Evolutionary conservation across 805 yeast species (phyloP).

Genomic region (Wickerhamomyces ciferrii): DNA sequence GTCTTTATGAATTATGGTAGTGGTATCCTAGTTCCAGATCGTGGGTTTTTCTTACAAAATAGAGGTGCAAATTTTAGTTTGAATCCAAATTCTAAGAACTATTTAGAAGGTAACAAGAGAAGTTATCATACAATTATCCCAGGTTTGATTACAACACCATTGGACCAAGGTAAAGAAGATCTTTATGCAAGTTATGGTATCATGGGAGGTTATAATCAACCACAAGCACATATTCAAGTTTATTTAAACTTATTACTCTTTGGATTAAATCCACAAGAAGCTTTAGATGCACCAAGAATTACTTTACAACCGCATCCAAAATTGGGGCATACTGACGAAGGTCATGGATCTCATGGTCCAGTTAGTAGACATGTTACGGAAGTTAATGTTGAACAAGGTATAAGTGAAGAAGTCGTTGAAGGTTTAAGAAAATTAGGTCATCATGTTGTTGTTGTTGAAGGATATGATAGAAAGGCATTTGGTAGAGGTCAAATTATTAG

Average conservation of each 20-base stretch:
- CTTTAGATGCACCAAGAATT: constrained; percentile 71
- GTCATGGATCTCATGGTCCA: constrained; percentile 62
- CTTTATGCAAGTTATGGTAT: constrained; percentile 74
- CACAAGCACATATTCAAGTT: constrained; percentile 80
- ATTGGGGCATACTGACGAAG: constrained; percentile 37
- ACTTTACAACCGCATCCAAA: constrained; percentile 52
- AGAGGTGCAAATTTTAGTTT: constrained; percentile 74
- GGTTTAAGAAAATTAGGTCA: constrained; percentile 54
- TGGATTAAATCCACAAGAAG: constrained; percentile 64
- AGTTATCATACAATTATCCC: constrained; percentile 85
- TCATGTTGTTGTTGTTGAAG: constrained; percentile 36
- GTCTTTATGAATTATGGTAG: constrained; percentile 67
- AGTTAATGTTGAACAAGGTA: constrained; percentile 63
- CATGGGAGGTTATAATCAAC: constrained; percentile 87
- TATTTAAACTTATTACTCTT: constrained; percentile 59
- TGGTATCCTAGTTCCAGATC: constrained; percentile 56
- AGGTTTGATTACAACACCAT: constrained; percentile 59
- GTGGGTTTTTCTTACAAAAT: constrained; percentile 69
- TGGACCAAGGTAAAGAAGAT: constrained; percentile 28
- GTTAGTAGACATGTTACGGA: constrained; percentile 52
- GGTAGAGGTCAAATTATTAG: constrained; percentile 76
- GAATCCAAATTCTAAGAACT: constrained; percentile 50
- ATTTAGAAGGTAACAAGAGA: constrained; percentile 63
- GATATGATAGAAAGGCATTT: constrained; percentile 37
- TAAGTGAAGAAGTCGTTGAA: constrained; percentile 38